These are phyloP conservation scores for Spathaspora jeffriesii DNA, from an alignment of 1,139 yeast genomes.

Conservation along the genomic window DNA sequence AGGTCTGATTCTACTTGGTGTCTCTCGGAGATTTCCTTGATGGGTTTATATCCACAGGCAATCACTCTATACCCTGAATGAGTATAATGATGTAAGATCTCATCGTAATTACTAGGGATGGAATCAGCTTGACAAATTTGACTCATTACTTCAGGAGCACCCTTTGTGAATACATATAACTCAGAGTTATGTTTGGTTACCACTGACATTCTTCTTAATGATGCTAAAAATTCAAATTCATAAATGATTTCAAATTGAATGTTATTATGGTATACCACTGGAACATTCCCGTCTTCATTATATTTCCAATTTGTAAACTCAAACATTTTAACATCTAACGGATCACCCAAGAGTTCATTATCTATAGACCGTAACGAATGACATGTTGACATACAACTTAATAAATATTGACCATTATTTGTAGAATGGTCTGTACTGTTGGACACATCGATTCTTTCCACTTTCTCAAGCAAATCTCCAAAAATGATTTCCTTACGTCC, in stretches of 20 bases:
- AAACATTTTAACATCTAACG: slow-evolving; percentile 91
- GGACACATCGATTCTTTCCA: slow-evolving; percentile 15
- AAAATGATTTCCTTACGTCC: slow-evolving; percentile 57
- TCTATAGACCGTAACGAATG: slow-evolving; percentile 85
- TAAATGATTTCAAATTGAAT: slow-evolving; percentile 56
- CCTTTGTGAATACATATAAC: slow-evolving; percentile 67
- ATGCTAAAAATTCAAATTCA: slow-evolving; percentile 84
- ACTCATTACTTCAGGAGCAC: slow-evolving; percentile 96
- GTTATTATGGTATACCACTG: slow-evolving; percentile 28
- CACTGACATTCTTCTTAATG: slow-evolving; percentile 90
- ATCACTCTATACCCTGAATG: slow-evolving; percentile 94
- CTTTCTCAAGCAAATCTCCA: slow-evolving; percentile 39
- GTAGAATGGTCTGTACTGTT: slow-evolving; percentile 20
- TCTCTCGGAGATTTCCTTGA: slow-evolving; percentile 30
- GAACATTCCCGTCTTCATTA: slow-evolving; percentile 50
- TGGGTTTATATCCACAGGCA: slow-evolving; percentile 79
- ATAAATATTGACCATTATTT: slow-evolving; percentile 33
- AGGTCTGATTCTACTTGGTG: slow-evolving; percentile 68
- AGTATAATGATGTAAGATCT: slow-evolving; percentile 77
- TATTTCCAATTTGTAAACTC: slow-evolving; percentile 79
- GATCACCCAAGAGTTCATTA: slow-evolving; percentile 85
- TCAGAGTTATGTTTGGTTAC: slow-evolving; percentile 36
- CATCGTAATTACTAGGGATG: slow-evolving; percentile 75
- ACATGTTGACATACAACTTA: slow-evolving; percentile 74
- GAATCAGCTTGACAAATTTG: slow-evolving; percentile 72